Percentiles rank a stretch among this genome's conserved stretches.
These are phyloP conservation scores for Exophiala viscosa DNA, from an alignment of 2,329 filamentous ascomycete species.

Conservation along the genomic window DNA sequence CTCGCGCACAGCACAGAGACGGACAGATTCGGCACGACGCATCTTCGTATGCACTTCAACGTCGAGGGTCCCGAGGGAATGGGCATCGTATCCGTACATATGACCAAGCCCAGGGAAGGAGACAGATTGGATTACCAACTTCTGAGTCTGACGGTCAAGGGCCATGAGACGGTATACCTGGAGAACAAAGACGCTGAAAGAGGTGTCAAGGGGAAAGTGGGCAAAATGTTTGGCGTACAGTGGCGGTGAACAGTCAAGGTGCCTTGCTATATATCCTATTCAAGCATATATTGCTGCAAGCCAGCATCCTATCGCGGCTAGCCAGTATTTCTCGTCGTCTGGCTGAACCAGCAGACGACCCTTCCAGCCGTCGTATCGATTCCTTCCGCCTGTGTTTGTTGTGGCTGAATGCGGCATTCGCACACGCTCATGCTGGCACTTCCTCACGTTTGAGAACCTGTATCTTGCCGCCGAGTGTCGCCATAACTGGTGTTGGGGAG, in stretches of 20 bases:
- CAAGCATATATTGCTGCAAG: neutral
- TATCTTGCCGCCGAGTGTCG: slow-evolving; percentile 38
- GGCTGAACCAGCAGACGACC: too few relatives aligned
- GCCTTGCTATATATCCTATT: neutral
- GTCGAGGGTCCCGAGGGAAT: slow-evolving; percentile 71
- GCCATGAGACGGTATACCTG: slow-evolving; percentile 44
- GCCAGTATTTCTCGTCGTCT: neutral
- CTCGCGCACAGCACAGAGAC: slow-evolving; percentile 59
- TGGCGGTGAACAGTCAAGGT: slow-evolving; percentile 36
- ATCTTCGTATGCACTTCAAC: slow-evolving; percentile 81
- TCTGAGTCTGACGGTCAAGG: slow-evolving; percentile 72
- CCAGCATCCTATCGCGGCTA: neutral
- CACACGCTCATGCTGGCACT: slow-evolving; percentile 23
- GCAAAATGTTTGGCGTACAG: slow-evolving; percentile 50
- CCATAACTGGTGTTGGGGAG: slow-evolving; percentile 30
- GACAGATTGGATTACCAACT: slow-evolving; percentile 73
- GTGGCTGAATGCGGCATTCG: neutral
- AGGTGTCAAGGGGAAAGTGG: slow-evolving; percentile 39
- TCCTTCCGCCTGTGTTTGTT: neutral
- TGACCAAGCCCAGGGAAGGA: slow-evolving; percentile 64
- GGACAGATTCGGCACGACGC: slow-evolving; percentile 72
- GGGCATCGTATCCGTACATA: slow-evolving; percentile 72
- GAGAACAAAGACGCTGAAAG: slow-evolving; percentile 42
- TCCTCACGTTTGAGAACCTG: slow-evolving; percentile 46
- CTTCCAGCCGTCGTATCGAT: too few relatives aligned